Evolutionary conservation across 108 stramenopile species (phyloP), one percentile per base, ranked within the genome.

Genomic region (Asterionellopsis glacialis): DNA sequence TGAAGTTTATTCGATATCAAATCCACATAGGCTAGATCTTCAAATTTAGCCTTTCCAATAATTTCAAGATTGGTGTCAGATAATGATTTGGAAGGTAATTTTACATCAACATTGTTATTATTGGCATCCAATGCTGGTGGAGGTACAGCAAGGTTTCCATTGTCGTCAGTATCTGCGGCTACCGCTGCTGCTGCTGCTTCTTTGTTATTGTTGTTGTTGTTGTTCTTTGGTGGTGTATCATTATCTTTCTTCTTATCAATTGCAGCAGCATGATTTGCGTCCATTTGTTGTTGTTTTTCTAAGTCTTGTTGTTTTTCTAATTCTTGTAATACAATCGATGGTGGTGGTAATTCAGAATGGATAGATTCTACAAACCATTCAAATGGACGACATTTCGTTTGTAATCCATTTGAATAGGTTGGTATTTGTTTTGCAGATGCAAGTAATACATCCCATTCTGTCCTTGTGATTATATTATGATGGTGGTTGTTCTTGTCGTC

Each of bases 351-450:
- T 2, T 68, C 60, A 1, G 77, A 45, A 59, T 80, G 76, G 43
- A 88, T 72, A 16, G 77, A 23, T 40, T 81, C 27, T 0, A 56
- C 73, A 59, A 77, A 92, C 91, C 91, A 92, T 24, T 74, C 72
- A 74, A 87, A 85, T 23, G 83, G 68, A 49, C 91, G 87, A 45
- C 91, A 92, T 48, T 71, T 80, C 44, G 58, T 70, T 26, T 57
- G 44, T 57, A 88, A 59, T 12, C 74, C 77, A 11, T 66, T 50
- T 14, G 82, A 76, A 45, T 83, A 80, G 3, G 55, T 65, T 2
- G 68, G 41, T 51, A 55, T 60, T 39, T 79, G 79, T 62, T 61
- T 64, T 18, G 74, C 85, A 23, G 64, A 59, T 13, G 62, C 53
- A 43, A 84, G 27, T 4, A 81, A 77, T 45, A 79, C 86, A 50